These are phyloP conservation scores for Citrus cavaleriei DNA, from an alignment of 345 rosid genomes.

Conservation along the genomic window DNA sequence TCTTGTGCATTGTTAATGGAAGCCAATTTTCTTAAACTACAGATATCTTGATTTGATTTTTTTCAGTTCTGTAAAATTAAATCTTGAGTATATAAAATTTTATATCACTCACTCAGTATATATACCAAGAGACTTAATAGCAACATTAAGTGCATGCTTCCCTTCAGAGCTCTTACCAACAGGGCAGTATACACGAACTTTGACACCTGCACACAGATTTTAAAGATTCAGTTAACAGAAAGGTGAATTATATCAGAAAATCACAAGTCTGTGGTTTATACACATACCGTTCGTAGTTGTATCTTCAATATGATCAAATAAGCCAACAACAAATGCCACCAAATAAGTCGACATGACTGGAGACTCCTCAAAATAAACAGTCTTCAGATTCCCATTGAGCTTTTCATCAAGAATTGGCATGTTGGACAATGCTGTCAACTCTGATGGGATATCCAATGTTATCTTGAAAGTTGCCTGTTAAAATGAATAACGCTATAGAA, in stretches of 20 bases:
- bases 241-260: neutral
- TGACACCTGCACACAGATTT: conserved; percentile 25
- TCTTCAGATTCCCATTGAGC: conserved; percentile 24
- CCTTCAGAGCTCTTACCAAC: conserved; percentile 32
- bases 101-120: conserved; percentile 26
- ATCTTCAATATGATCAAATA: conserved; percentile 39
- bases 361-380: conserved; percentile 35
- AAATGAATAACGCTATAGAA: too few species aligned
- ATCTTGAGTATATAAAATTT: neutral
- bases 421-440: conserved; percentile 37
- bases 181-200: conserved; percentile 36
- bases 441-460: conserved; percentile 24
- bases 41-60: too few species aligned
- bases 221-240: neutral
- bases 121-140: conserved; percentile 37
- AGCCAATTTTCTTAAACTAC: too few species aligned
- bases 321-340: conserved; percentile 43
- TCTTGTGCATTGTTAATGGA: too few species aligned
- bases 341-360: conserved; percentile 46
- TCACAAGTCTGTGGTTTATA: neutral
- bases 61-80: too few species aligned
- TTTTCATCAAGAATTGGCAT: conserved; percentile 40
- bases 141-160: conserved; percentile 29
- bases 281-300: conserved; percentile 30
- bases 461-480: conserved; percentile 40